Percentiles rank a stretch among this genome's conserved stretches.
Conservation (phyloP, 2,329 filamentous ascomycete species). For the Fusarium camptoceras region DNA sequence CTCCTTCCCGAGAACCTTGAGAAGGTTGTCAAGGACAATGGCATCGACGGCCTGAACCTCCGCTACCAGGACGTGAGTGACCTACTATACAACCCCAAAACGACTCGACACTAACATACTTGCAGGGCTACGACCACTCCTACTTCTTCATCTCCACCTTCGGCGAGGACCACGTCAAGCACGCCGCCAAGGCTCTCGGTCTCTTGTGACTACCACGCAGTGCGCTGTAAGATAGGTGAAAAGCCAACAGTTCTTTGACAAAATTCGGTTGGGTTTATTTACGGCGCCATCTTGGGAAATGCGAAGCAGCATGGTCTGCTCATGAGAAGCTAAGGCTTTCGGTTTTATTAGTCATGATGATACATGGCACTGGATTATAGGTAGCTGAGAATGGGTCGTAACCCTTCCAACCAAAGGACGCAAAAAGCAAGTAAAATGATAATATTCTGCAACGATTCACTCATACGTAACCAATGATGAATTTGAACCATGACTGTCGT, state of each 20-base stretch:
- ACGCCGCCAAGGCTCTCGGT: slow-evolving; percentile 85
- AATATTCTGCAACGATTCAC: slow-evolving; percentile 25
- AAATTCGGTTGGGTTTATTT: slow-evolving; percentile 23
- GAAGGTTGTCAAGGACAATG: slow-evolving; percentile 79
- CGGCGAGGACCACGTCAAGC: slow-evolving; percentile 88
- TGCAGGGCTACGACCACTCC: slow-evolving; percentile 89
- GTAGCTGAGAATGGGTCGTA: background rate
- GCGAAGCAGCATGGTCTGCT: slow-evolving; percentile 3
- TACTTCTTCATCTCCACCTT: slow-evolving; percentile 98
- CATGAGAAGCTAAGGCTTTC: slow-evolving; percentile 8
- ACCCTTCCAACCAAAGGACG: slow-evolving; percentile 8
- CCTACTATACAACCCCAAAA: no score
- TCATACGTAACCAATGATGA: slow-evolving; percentile 11
- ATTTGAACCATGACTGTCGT: slow-evolving; percentile 12
- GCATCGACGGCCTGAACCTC: slow-evolving; percentile 77
- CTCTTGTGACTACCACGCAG: slow-evolving; percentile 49
- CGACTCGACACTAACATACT: background rate
- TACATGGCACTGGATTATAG: slow-evolving; percentile 12
- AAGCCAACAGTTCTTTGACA: slow-evolving; percentile 16
- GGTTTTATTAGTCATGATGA: slow-evolving; percentile 8
- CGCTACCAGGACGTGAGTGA: slow-evolving; percentile 79
- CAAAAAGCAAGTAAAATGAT: slow-evolving; percentile 37
- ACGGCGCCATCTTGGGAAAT: slow-evolving; percentile 17
- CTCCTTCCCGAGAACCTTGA: slow-evolving; percentile 94
- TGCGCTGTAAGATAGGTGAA: slow-evolving; percentile 38